Conservation (phyloP, 805 yeast genomes). For the Vanderwaltozyma verrucispora region DNA sequence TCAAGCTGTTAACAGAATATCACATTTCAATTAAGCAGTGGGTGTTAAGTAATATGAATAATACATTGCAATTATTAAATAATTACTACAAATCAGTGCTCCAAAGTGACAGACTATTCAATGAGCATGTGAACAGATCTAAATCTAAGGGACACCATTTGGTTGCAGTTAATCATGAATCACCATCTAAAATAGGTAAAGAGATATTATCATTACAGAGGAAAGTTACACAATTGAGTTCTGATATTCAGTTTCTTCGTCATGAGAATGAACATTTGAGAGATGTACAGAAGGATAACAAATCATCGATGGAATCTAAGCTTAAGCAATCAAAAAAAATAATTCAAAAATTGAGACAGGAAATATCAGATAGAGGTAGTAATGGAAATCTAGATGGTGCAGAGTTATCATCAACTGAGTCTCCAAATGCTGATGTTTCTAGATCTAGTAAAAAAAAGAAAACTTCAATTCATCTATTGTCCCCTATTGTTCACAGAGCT, state of each 20-base stretch:
- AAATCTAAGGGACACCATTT: background rate
- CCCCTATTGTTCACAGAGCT: constrained; percentile 13
- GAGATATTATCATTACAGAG: constrained; percentile 29
- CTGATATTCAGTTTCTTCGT: constrained; percentile 23
- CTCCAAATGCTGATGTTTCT: background rate
- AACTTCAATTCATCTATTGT: constrained; percentile 16
- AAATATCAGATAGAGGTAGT: background rate
- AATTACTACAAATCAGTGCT: constrained; percentile 23
- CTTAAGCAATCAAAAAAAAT: constrained; percentile 27
- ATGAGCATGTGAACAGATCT: constrained; percentile 4
- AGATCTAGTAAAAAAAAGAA: constrained; percentile 6
- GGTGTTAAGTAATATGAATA: too few species aligned
- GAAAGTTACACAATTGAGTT: constrained; percentile 27
- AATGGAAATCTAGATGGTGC: constrained; percentile 5
- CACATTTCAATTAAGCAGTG: too few species aligned
- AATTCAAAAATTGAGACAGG: constrained; percentile 20
- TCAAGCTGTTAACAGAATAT: too few species aligned
- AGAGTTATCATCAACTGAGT: background rate
- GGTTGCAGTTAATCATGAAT: background rate
- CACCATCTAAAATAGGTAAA: constrained; percentile 10
- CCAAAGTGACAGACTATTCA: constrained; percentile 20
- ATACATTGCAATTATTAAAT: constrained; percentile 16
- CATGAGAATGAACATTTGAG: constrained; percentile 24
- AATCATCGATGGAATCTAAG: constrained; percentile 18
- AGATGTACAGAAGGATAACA: constrained; percentile 27